A percentile compares a stretch with the other conserved stretches of the same genome.
These are phyloP conservation scores for Linum usitatissimum DNA, from an alignment of 345 rosid species.

Conservation along the genomic window DNA sequence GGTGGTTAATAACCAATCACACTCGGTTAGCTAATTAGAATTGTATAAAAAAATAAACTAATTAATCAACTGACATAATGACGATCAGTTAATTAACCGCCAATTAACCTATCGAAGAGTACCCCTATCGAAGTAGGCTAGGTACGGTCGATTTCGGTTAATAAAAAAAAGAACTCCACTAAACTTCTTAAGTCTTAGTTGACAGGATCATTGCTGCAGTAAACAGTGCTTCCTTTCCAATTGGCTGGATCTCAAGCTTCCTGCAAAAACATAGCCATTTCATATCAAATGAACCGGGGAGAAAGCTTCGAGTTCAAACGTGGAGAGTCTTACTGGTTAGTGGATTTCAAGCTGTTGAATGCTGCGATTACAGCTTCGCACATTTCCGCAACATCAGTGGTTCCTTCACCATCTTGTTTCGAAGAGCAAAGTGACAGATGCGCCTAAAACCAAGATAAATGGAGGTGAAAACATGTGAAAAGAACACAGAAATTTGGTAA, in stretches of 20 bases:
- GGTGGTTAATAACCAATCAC: no score
- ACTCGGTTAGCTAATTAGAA: no score
- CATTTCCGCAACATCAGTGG: constrained; percentile 35
- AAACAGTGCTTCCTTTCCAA: constrained; percentile 71
- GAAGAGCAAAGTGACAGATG: constrained; percentile 26
- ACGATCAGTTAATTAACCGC: no score
- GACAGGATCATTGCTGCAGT: constrained; percentile 49
- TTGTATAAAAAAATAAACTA: no score
- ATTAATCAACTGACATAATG: no score
- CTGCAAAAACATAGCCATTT: constrained; percentile 38
- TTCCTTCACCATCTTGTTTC: constrained; percentile 12
- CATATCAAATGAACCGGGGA: not conserved
- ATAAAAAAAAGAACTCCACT: no score
- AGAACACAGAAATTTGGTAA: not conserved
- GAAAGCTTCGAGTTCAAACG: not conserved
- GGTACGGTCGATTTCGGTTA: no score
- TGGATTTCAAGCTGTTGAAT: constrained; percentile 33
- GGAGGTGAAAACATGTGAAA: constrained; percentile 2
- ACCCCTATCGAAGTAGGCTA: no score
- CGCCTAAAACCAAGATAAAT: constrained; percentile 36
- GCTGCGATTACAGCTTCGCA: constrained; percentile 51
- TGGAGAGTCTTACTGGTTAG: constrained; percentile 37
- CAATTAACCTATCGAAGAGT: no score
- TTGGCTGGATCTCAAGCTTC: constrained; percentile 45
- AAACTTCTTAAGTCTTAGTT: constrained; percentile 16